Evolutionary conservation across 202 grass and related monocot species (phyloP), one percentile per base, ranked within the genome.

Genomic region (Carex arenaria): DNA sequence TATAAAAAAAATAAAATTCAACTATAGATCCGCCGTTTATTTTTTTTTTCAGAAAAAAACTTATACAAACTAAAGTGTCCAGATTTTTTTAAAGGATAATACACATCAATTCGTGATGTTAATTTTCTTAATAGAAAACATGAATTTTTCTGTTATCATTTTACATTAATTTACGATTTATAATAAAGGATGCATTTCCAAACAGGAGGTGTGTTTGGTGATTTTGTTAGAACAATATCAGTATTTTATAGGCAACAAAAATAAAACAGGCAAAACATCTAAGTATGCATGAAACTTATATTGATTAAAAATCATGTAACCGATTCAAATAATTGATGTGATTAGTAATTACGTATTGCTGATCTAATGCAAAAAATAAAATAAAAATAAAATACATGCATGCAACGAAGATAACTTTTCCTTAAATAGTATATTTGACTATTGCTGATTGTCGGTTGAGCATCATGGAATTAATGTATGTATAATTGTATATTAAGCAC

Each of bases 291-390:
- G 31, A 42, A 42, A 23, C 38, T 40, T 69, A 6, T 31, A 65
- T 60, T 59, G 6, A 59, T 60, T 59, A 67, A 67, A 67, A 67
- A 32, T 36, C 10, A 32, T 36, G 10, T 30, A 73, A 26, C 12
- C 23, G 31, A 15, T 8, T 72, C 42, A 64, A 80, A 19, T 59
- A 51, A 51, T 64, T 63, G 20, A 49, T 63, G 55, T 64, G 32
- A 64, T 8, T 65, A 62, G 30, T 40, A 63, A 47, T 64, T 80
- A 64, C 57, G 55, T 64, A 47, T 26, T 80, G 57, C 78, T 80
- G 57, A 45, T 80, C 20, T 36, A 80, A 80, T 42, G 56, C 26
- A 26, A 26, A 26, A 26, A 26, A 26, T 0, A 26, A 26, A 26
- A 26, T 1, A 10, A 65, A 80, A 63, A 28, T 6, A 38, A 62